Conservation (phyloP, 1,284 basidiomycete genomes). For the Phellinidium pouzarii region DNA sequence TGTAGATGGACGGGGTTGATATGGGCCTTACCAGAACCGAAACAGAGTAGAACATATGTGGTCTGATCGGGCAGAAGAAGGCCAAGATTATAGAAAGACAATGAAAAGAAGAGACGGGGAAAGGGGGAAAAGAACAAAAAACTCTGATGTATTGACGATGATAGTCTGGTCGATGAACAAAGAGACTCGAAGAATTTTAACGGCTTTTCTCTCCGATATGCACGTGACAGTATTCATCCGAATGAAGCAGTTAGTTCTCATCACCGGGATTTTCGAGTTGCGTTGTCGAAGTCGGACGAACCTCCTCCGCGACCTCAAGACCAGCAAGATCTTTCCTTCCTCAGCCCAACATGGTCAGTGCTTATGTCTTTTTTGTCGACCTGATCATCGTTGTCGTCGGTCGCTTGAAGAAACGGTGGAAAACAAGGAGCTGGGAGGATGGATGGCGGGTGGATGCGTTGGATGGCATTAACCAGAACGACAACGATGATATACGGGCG, state of each 20-base stretch:
- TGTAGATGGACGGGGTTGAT: slow-evolving; percentile 30
- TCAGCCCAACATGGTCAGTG: slow-evolving; percentile 35
- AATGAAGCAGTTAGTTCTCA: neutral
- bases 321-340: slow-evolving; percentile 7
- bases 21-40: slow-evolving; percentile 71
- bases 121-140: neutral
- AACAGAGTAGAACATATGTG: slow-evolving; percentile 46
- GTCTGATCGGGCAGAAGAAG: slow-evolving; percentile 68
- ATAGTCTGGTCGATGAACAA: neutral
- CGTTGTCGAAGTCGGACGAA: neutral
- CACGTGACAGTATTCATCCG: neutral
- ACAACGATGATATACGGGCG: slow-evolving; percentile 4
- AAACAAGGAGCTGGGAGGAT: slow-evolving; percentile 18
- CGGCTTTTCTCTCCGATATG: neutral
- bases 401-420: slow-evolving; percentile 20
- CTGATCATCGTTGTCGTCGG: slow-evolving; percentile 3
- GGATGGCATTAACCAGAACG: slow-evolving; percentile 17
- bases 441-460: slow-evolving; percentile 24
- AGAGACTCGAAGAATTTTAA: neutral
- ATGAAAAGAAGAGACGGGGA: neutral
- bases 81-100: slow-evolving; percentile 30
- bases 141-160: slow-evolving; percentile 2
- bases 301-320: slow-evolving; percentile 7
- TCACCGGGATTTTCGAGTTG: neutral
- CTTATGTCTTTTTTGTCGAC: slow-evolving; percentile 20